Evolutionary conservation across 108 stramenopile species (phyloP), one percentile per base, ranked within the genome.

Genomic region (Conticribra guillardii): DNA sequence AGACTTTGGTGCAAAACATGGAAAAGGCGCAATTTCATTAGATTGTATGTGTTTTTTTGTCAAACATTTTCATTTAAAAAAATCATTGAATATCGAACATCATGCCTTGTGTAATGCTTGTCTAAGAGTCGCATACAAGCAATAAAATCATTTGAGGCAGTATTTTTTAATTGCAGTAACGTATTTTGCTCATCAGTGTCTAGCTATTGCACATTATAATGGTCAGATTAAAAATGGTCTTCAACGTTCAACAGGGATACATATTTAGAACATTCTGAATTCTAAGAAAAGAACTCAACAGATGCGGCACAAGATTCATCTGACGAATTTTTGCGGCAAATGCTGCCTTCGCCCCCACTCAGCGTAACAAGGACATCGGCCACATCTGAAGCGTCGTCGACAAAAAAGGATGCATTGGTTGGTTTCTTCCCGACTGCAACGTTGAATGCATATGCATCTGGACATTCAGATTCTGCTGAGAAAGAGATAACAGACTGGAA

Each of bases 341-440:
- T 46, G 8, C 68, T 30, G 21, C 53, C 53, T 62, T 56, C 41
- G 17, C 71, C 79, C 30, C 82, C 79, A 61, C 64, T 80, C 68
- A 83, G 28, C 11, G 67, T 52, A 15, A 95, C 88, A 17, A 95
- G 76, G 23, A 89, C 74, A 46, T 88, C 73, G 24, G 86, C 85
- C 1, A 95, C 94, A 28, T 89, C 88, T 46, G 87, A 75, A 3
- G 89, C 94, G 75, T 89, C 84, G n/a, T 84, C 88, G 4, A 95
- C 89, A 54, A 74, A 95, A 61, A 86, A 82, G 16, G 89, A 87
- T 1, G 94, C 94, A 71, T 90, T 87, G n/a, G 81, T 88, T 41
- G 87, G 87, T 64, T 95, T 95, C 67, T 88, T 95, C 21, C 94
- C 94, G 2, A 95, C 94, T 14, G 94, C 90, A 1, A 89, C 87